A percentile compares a stretch with the other conserved stretches of the same genome.
Conservation (phyloP, 2,329 filamentous ascomycete genomes). For the Hirsutella minnesotensis region DNA sequence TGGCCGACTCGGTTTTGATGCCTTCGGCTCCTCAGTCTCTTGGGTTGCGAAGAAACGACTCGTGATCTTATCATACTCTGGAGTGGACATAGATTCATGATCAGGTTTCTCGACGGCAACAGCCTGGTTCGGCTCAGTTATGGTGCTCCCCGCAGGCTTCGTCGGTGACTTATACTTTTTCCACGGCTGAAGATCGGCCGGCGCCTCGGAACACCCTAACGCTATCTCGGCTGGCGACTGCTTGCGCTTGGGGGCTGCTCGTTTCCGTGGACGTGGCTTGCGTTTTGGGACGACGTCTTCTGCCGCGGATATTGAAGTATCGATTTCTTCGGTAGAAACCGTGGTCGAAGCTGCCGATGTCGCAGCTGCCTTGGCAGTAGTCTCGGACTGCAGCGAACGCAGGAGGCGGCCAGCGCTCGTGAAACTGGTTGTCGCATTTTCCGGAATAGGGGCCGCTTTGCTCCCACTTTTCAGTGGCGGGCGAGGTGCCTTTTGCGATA, state of each 20-base stretch:
- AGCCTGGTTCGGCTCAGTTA: neutral
- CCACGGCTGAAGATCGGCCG: constrained; percentile 19
- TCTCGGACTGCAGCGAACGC: constrained; percentile 16
- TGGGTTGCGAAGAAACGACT: neutral
- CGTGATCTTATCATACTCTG: constrained; percentile 5
- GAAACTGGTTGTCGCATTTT: constrained; percentile 24
- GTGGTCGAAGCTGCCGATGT: neutral
- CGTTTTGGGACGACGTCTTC: constrained; percentile 8
- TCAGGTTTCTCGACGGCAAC: neutral
- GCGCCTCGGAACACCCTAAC: neutral
- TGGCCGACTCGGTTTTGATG: constrained; percentile 4
- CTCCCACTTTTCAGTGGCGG: constrained; percentile 23
- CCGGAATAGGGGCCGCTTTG: constrained; percentile 23
- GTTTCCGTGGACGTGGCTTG: constrained; percentile 10
- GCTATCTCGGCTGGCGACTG: neutral
- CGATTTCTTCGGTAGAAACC: constrained; percentile 2
- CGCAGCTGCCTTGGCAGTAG: neutral
- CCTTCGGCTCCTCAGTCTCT: constrained; percentile 2
- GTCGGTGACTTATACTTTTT: constrained; percentile 21
- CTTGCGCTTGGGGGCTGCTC: constrained; percentile 2
- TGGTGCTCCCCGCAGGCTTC: neutral
- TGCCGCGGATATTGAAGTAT: constrained; percentile 8
- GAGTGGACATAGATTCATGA: neutral
- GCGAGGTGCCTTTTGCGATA: constrained; percentile 22
- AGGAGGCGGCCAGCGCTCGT: constrained; percentile 28